Conservation (phyloP, 768 basidiomycete genomes). For the Lactarius evosmus region DNA sequence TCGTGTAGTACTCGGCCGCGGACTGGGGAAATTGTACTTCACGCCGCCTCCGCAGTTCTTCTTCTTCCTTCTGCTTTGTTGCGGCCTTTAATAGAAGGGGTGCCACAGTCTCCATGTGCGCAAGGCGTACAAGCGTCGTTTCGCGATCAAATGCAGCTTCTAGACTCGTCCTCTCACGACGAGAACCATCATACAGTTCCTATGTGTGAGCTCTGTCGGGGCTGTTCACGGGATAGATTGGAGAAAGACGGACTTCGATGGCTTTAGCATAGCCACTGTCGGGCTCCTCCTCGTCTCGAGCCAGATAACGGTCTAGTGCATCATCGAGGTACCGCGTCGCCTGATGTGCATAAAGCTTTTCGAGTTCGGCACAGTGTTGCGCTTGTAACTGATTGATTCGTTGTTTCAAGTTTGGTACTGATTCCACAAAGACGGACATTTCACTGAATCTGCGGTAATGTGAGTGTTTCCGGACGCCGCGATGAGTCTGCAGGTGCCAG, state of each 20-base stretch:
- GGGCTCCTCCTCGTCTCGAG: slow-evolving; percentile 23
- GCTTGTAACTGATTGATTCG: slow-evolving; percentile 35
- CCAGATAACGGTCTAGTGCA: slow-evolving; percentile 32
- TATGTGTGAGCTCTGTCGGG: not conserved
- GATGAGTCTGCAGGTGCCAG: not conserved
- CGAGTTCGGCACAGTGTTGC: slow-evolving; percentile 35
- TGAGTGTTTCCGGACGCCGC: slow-evolving; percentile 2
- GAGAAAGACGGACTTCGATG: slow-evolving; percentile 18
- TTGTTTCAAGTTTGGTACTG: slow-evolving; percentile 31
- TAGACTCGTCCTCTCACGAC: slow-evolving; percentile 6
- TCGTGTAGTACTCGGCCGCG: slow-evolving; percentile 19
- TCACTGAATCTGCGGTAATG: slow-evolving; percentile 12
- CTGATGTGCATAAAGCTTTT: slow-evolving; percentile 34
- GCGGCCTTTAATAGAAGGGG: slow-evolving; percentile 14
- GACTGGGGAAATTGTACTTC: slow-evolving; percentile 21
- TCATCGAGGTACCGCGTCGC: slow-evolving; percentile 36
- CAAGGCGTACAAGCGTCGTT: slow-evolving; percentile 17
- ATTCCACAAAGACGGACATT: slow-evolving; percentile 29
- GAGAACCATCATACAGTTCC: slow-evolving; percentile 16
- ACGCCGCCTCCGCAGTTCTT: slow-evolving; percentile 20
- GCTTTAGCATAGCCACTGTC: not conserved
- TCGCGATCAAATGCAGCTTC: slow-evolving; percentile 20
- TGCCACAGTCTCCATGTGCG: slow-evolving; percentile 14
- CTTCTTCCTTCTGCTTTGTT: slow-evolving; percentile 19
- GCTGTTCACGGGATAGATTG: not conserved